Base-by-base conservation (phyloP, 129 eudicot species). In the Calendula officinalis region DNA sequence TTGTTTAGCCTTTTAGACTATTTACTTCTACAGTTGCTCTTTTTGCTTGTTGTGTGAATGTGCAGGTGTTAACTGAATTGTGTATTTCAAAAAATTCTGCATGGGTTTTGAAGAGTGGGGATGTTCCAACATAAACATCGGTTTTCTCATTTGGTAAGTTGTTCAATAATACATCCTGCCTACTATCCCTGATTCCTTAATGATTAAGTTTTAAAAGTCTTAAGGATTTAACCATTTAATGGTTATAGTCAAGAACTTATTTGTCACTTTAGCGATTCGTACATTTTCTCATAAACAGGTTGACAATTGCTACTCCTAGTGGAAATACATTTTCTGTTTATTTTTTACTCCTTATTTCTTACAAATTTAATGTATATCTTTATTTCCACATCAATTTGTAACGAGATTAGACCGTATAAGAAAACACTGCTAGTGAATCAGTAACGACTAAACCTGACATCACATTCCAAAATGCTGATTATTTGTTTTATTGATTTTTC, bases 71-170 rank as follows among this genome's bases (percentile, higher is more conserved):
- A 13, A 68, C 8, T 50, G 95, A 87, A 58, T 51, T 81, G 50
- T 87, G 95, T 44, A n/a, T 58, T 54, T 60, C 84, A 14, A 69
- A 79, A 67, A 81, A 73, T 65, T 71, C 83, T 51, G 82, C 69
- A 5, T 87, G 95, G 95, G 80, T 73, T 36, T 68, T 87, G 59
- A 83, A 67, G 80, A 75, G 74, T 51, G 85, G 87, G 60, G 95
- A 81, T 72, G 80, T 55, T 60, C 84, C 84, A 48, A 56, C 60
- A 57, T 67, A 65, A 70, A 49, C 8, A 15, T 51, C 48, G 30
- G 12, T 56, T 40, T 32, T 68, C 43, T 57, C 57, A 17, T 62
- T n/a, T 22, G 8, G 75, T 59, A 70, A 17, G 74, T 47, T 39
- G 40, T 6, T 48, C 46, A 62, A n/a, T 44, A 32, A 0, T 22